Base-by-base conservation (phyloP, 306 rosid species). In the Gastrolobium bilobum region DNA sequence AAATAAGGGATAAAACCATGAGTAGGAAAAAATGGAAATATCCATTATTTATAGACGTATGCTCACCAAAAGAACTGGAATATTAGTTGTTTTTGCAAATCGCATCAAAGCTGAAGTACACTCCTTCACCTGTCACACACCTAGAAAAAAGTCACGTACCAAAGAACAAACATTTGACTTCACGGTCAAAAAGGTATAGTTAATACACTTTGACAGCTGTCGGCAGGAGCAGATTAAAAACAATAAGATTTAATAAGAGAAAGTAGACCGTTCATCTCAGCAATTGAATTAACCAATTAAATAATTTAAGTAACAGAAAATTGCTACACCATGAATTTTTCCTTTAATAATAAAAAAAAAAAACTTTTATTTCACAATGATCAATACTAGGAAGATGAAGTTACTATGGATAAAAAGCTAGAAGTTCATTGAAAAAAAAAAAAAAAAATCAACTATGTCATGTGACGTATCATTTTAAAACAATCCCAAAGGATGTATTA, bases 91-190 rank as follows among this genome's bases (percentile, higher is more conserved):
- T 91, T 95, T 92, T 4, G 98, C 93, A 87, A 89, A 92, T 66
- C 87, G 89, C 85, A 92, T 91, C 91, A 95, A 80, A 73, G 97
- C 91, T 11, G 91, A 77, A 15, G 97, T 91, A 75, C 99, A 95
- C 86, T 95, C 99, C 87, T 88, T 95, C 79, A 95, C 92, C 99
- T 94, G 88, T 54, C 72, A 89, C 47, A 48, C 39, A 81, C 67
- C 43, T 59, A 61, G 56, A 61, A 60, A 79, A 79, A 75, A 37
- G 39, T 84, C 82, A 85, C 35, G 53, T 43, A 52, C 79, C 52
- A 66, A 5, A 38, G 53, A 71, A 77, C n/a, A 65, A 34, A 44
- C 31, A 79, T 57, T 48, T 29, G 80, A 53, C 31, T 47, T 70
- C 34, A 56, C 68, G 20, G 33, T 3, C 38, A 51, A 62, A 76